Evolutionary conservation across 2,329 filamentous ascomycete genomes (phyloP), one percentile per base, ranked within the genome.

Genomic region (Phoma herbarum): DNA sequence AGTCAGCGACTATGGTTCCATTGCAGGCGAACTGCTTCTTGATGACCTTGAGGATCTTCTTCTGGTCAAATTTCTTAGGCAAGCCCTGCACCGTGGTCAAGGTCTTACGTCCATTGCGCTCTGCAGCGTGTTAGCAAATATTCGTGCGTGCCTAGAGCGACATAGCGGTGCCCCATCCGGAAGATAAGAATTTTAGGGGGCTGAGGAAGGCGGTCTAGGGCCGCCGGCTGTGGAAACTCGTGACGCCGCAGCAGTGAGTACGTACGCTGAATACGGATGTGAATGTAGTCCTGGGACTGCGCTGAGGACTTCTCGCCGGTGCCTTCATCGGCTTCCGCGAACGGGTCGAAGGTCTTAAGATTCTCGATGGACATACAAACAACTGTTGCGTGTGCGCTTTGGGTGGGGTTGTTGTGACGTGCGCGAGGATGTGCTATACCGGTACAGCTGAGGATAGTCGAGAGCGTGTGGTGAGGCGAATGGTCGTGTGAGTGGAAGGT

Each of bases 11-110:
- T 81, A 98, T 96, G 83, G 93, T 98, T 87, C 95, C 95, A 97
- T 99, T 98, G 92, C 94, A 98, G 82, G 95, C 94, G 78, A 98
- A 98, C 80, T 97, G 95, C 88, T 98, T 98, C 90, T 98, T 98
- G 86, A 98, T 97, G 82, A 96, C 93, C 86, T 97, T 97, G 77
- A 99, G 89, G 80, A 99, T 97, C 85, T 97, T 97, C 89, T 97
- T 98, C 83, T 95, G 93, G 84, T 97, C 94, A 78, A 97, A 98
- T 80, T 98, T 97, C 86, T 95, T 95, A 67, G 95, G 94, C 76
- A 99, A 89, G 83, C 95, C 95, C 88, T 98, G 94, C 77, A 99
- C 93, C 75, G 95, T 99, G 75, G 95, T 99, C 90, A 99, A 87
- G 85, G 95, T 98, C 88, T 99, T 99, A 83, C 95, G 95, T 89